Base-by-base conservation (phyloP, 192 early-diverging fungal genomes). In the Hyaloraphidium curvatum region DNA sequence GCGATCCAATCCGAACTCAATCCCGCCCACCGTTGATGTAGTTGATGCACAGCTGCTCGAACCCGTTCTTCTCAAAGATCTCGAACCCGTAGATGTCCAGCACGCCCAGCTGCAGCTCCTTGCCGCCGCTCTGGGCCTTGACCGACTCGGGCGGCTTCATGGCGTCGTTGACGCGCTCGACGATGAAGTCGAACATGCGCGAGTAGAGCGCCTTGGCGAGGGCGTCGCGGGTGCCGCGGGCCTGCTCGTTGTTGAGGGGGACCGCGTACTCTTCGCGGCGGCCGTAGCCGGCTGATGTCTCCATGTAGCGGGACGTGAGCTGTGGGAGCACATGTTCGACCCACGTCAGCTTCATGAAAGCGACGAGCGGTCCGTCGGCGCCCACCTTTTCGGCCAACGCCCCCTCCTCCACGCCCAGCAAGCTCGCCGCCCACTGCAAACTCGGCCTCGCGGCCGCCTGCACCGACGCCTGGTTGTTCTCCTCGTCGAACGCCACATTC, bases 131-230 rank as follows among this genome's bases (percentile, higher is more conserved):
- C 54, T 56, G 27, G 23, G 22, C 40, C 76, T 77, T 58, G 77
- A 79, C n/a, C 68, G 74, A 65, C 53, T 66, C 61, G 50, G 77
- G 67, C 27, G 73, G 65, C 58, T 78, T 68, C 65, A 98, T 75
- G 16, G 94, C 87, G 33, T 71, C 68, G 57, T 98, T 98, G 52
- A 98, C 83, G 51, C 83, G 80, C 50, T 79, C 75, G 19, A 98
- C 89, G 55, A 98, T 96, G 92, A 92, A 98, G 67, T 98, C 91
- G 54, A 98, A 98, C 65, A 96, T 56, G 35, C 91, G 14, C 11
- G 43, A 21, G 5, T 55, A 55, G n/a, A 55, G 21, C 2, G 54
- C 74, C 63, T 98, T 96, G 56, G 91, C 74, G 30, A 97, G 74
- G 0, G 92, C 94, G 65, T 98, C 85, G 31, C 94, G 77, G 5